Conservation (phyloP, 768 basidiomycete species). For the Macrolepiota fuliginosa region DNA sequence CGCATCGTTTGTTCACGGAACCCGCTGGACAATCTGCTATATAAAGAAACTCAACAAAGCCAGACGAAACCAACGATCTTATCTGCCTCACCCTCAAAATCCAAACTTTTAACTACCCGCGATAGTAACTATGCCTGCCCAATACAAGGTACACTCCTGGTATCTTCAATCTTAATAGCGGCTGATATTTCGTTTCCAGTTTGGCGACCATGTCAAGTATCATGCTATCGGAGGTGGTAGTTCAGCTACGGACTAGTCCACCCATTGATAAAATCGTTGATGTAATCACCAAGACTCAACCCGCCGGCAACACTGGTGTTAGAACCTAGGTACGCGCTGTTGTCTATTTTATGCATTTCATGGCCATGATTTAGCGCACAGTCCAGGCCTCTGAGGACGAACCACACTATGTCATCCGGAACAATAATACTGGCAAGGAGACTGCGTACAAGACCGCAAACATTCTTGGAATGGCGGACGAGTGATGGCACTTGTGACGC, state of each 20-base stretch:
- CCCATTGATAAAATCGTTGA: conserved; percentile 14
- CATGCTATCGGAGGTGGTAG: conserved; percentile 12
- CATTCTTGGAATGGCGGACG: conserved; percentile 7
- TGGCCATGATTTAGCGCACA: no score
- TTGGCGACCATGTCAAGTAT: conserved; percentile 14
- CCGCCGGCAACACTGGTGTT: conserved; percentile 7
- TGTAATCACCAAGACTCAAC: conserved; percentile 13
- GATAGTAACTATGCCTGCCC: neutral
- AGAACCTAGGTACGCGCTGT: neutral
- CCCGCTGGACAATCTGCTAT: neutral
- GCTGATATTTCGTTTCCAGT: neutral
- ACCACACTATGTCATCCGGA: conserved; percentile 10
- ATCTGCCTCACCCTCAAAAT: no score
- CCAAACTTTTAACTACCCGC: neutral
- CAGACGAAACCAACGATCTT: no score
- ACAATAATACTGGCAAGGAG: conserved; percentile 14
- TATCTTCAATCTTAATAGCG: neutral
- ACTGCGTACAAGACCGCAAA: conserved; percentile 10
- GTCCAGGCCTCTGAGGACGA: conserved; percentile 12
- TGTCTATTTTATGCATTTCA: no score
- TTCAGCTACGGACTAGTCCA: conserved; percentile 5
- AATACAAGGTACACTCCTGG: neutral
- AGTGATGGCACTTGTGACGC: no score
- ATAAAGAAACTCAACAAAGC: no score
- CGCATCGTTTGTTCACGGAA: neutral